These are phyloP conservation scores for Beauveria sp. DNA, from an alignment of 2,329 filamentous ascomycete genomes.

Conservation along the genomic window DNA sequence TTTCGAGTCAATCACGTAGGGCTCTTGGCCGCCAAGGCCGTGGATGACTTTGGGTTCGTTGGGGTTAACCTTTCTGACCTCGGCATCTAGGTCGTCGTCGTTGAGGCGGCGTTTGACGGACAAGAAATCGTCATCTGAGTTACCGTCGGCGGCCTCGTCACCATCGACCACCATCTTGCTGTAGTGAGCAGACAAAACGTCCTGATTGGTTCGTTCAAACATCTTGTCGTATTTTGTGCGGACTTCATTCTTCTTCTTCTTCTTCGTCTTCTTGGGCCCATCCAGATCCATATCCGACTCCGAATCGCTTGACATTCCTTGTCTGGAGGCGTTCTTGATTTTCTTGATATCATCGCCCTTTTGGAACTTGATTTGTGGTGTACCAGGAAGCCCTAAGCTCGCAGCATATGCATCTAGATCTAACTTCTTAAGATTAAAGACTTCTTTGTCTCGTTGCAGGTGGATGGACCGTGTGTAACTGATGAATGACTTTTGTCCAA, in stretches of 20 bases:
- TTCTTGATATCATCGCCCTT: slow-evolving; percentile 84
- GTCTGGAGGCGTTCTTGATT: slow-evolving; percentile 77
- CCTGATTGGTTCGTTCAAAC: slow-evolving; percentile 95
- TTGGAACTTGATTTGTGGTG: slow-evolving; percentile 86
- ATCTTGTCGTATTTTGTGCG: slow-evolving; percentile 95
- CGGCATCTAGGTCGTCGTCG: slow-evolving; percentile 55
- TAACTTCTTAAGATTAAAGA: slow-evolving; percentile 78
- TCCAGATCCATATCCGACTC: slow-evolving; percentile 48
- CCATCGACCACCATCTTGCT: slow-evolving; percentile 65
- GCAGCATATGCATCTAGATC: slow-evolving; percentile 79
- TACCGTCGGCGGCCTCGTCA: slow-evolving; percentile 41
- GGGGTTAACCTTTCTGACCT: slow-evolving; percentile 35
- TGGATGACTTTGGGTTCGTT: slow-evolving; percentile 52
- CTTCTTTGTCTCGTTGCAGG: slow-evolving; percentile 83
- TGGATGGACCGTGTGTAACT: slow-evolving; percentile 81
- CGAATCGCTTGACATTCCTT: slow-evolving; percentile 55
- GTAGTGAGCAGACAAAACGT: slow-evolving; percentile 91
- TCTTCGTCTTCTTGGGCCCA: slow-evolving; percentile 30
- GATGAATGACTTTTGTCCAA: slow-evolving; percentile 93
- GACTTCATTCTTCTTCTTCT: slow-evolving; percentile 53
- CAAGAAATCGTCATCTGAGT: slow-evolving; percentile 75
- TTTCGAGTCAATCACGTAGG: slow-evolving; percentile 85
- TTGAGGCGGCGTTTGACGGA: slow-evolving; percentile 82
- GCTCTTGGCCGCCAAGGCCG: slow-evolving; percentile 61
- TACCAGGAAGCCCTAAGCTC: slow-evolving; percentile 81